Conservation (phyloP, 1,139 yeast species). For the Candida mesenterica region DNA sequence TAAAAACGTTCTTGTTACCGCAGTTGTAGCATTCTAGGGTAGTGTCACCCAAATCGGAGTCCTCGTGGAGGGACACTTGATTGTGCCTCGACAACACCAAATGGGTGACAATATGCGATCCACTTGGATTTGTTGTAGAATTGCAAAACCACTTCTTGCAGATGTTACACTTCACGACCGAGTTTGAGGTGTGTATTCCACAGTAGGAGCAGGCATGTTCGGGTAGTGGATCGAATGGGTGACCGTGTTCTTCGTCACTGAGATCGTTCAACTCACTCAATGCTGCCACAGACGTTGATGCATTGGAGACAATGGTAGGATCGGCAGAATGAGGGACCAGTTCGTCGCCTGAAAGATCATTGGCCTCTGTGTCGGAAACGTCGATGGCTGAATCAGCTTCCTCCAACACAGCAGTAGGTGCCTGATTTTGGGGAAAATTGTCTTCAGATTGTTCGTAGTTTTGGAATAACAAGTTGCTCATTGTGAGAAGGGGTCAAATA, state of each 20-base stretch:
- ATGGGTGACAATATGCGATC: slow-evolving; percentile 87
- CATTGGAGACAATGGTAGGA: no score
- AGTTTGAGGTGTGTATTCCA: slow-evolving; percentile 63
- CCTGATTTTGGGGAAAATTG: no score
- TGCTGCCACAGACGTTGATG: no score
- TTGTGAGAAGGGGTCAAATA: slow-evolving; percentile 9
- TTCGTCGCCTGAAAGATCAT: no score
- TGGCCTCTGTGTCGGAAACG: no score
- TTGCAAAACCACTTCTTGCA: slow-evolving; percentile 94
- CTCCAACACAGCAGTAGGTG: no score
- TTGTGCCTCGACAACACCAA: slow-evolving; percentile 80
- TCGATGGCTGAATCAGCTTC: no score
- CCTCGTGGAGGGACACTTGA: slow-evolving; percentile 70
- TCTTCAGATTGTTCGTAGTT: slow-evolving; percentile 16
- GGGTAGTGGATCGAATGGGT: slow-evolving; percentile 16
- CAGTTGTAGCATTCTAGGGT: slow-evolving; percentile 88
- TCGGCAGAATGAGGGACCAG: no score
- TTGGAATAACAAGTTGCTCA: slow-evolving; percentile 28
- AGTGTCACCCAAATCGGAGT: slow-evolving; percentile 82
- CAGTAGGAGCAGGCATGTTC: slow-evolving; percentile 69
- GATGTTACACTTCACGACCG: slow-evolving; percentile 72
- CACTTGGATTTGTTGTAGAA: slow-evolving; percentile 56
- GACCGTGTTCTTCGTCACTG: slow-evolving; percentile 16
- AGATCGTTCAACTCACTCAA: no score
- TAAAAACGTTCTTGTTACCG: slow-evolving; percentile 77